A percentile compares a stretch with the other conserved stretches of the same genome.
phyloP scores from a whole-genome alignment of 2,329 filamentous ascomycete genomes.

The Fusarium dimerum region DNA sequence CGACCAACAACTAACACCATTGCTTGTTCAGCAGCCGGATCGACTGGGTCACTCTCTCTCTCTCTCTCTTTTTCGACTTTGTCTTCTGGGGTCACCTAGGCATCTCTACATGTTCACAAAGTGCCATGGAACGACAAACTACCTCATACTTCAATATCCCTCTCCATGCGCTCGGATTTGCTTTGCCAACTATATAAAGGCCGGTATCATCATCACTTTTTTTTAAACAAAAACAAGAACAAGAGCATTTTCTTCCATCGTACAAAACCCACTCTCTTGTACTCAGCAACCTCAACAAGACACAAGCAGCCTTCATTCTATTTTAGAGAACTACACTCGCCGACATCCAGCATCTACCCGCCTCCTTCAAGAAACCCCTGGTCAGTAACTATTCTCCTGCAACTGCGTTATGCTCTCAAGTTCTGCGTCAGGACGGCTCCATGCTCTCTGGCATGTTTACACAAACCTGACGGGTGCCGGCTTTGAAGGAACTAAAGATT shows the following conservation, averaged over 20 bases:
- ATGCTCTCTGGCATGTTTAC: background rate
- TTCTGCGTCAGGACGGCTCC: background rate
- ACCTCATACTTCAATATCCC: constrained; percentile 24
- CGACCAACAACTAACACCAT: constrained; percentile 26
- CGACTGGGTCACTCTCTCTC: constrained; percentile 6
- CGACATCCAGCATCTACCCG: constrained; percentile 2
- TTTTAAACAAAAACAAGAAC: constrained; percentile 15
- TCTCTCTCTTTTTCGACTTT: constrained; percentile 25
- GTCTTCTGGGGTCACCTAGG: constrained; percentile 25
- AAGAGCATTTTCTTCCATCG: background rate
- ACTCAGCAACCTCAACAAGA: constrained; percentile 15
- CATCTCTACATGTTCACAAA: constrained; percentile 23
- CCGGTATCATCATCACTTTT: constrained; percentile 11
- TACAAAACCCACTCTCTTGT: constrained; percentile 8
- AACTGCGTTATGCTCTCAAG: background rate
- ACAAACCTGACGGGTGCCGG: background rate
- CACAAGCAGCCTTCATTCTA: background rate
- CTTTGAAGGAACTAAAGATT: background rate
- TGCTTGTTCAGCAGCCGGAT: constrained; percentile 23
- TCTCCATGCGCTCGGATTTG: constrained; percentile 27
- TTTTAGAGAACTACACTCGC: constrained; percentile 1
- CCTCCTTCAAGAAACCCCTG: background rate
- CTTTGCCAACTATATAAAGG: constrained; percentile 33
- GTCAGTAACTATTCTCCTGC: background rate
- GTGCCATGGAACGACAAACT: constrained; percentile 30